phyloP scores from a whole-genome alignment of 2,329 filamentous ascomycete genomes.

The Grosmannia penicillata region DNA sequence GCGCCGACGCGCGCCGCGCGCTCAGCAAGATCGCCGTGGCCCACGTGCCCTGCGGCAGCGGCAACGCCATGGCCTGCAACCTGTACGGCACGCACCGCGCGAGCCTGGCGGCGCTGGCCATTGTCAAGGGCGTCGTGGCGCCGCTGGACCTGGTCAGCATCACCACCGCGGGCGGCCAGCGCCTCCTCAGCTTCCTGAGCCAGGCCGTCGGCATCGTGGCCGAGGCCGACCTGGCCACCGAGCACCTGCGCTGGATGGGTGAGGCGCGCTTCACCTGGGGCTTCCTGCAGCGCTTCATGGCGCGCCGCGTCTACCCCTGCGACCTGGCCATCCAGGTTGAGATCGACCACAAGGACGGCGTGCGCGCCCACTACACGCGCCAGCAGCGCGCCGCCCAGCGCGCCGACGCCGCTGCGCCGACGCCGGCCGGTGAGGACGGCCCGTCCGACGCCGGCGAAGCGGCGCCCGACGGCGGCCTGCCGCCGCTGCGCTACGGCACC shows the following conservation, averaged over 20 bases:
- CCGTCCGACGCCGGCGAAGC: no score
- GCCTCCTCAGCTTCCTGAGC: conserved; percentile 76
- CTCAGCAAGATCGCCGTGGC: conserved; percentile 65
- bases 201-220: conserved; percentile 84
- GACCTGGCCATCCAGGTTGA: conserved; percentile 78
- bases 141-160: conserved; percentile 77
- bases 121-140: conserved; percentile 78
- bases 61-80: conserved; percentile 88
- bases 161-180: conserved; percentile 66
- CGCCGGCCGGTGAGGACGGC: no score
- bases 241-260: conserved; percentile 89
- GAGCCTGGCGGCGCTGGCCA: conserved; percentile 61
- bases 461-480: conserved; percentile 33
- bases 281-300: conserved; percentile 60
- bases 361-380: conserved; percentile 53
- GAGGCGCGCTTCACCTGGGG: conserved; percentile 72
- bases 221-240: conserved; percentile 78
- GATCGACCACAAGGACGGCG: conserved; percentile 56
- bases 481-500: conserved; percentile 64
- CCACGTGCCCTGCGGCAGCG: conserved; percentile 82
- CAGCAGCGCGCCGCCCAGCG: neutral
- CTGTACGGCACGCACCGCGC: conserved; percentile 66
- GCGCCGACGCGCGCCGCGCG: conserved; percentile 59
- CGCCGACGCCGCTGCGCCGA: no score
- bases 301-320: conserved; percentile 71